These are phyloP conservation scores for Edaphochlamys debaryana DNA, from an alignment of 139 green algal genomes.

Conservation along the genomic window DNA sequence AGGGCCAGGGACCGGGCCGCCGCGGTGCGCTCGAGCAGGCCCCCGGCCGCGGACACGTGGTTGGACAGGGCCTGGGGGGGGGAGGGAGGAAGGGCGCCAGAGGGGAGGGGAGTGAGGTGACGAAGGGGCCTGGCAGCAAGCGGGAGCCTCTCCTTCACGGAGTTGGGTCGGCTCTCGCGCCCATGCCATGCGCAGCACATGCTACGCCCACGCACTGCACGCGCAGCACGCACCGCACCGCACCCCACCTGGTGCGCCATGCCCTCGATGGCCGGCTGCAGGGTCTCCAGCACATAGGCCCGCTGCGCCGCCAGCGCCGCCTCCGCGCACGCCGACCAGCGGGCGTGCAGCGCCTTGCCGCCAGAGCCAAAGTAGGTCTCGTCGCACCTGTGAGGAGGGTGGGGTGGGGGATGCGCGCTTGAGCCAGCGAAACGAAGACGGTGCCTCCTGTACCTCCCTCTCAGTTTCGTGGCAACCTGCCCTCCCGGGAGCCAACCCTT, in stretches of 20 bases:
- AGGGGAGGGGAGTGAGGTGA: neutral
- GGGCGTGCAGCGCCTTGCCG: neutral
- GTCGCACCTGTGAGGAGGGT: neutral
- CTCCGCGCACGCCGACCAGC: neutral
- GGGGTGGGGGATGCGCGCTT: neutral
- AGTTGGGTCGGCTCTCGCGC: too few relatives aligned
- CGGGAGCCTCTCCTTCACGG: too few relatives aligned
- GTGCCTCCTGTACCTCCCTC: neutral
- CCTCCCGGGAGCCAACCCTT: too few relatives aligned
- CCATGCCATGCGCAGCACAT: neutral
- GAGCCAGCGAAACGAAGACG: neutral
- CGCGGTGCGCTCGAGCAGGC: neutral
- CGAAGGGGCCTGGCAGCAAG: too few relatives aligned
- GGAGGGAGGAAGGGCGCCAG: too few relatives aligned
- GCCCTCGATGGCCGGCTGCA: neutral
- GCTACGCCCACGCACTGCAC: neutral
- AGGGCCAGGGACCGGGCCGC: neutral
- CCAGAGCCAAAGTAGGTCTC: constrained; percentile 7
- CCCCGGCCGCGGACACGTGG: neutral
- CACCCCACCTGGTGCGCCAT: neutral
- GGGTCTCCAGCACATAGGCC: neutral
- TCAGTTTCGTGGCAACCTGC: too few relatives aligned
- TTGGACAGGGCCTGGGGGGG: neutral
- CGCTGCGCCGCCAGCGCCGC: neutral
- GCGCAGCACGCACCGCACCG: neutral